Base-by-base conservation (phyloP, 2,329 filamentous ascomycete species). In the Neonectria faginata region DNA sequence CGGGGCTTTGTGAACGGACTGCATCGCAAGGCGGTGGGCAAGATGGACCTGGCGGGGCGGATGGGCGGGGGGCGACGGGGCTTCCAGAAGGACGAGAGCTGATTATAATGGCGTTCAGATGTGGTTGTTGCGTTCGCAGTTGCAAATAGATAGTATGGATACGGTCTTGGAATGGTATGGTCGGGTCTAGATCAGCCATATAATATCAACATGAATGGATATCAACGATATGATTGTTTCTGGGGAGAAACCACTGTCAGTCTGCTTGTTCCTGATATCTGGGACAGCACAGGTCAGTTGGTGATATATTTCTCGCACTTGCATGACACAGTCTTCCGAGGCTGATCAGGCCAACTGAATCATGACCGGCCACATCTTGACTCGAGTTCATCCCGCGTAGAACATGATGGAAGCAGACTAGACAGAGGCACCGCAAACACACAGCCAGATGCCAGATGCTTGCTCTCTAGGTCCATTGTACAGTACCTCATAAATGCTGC, bases 1-100 rank as follows among this genome's bases (percentile, higher is more conserved):
- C 86, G 87, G 5, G 84, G 88, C 22, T 93, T 93, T 70, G 84
- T 89, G 55, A 88, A 87, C 64, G 84, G 84, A 0, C 77, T 93
- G 60, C 88, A 92, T 72, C 86, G 86, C 61, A 84, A 89, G 70
- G 86, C 83, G 70, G 85, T 83, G 50, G 82, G 82, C 12, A 81
- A 84, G 58, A 77, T 86, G 75, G 82, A 82, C 25, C 75, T 89
- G 47, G 84, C 80, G 0, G 84, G 86, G 69, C 80, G 86, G 5
- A 82, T 87, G 68, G 84, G 84, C 1, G 79, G 85, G 39, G 80
- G 81, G 12, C 77, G 81, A 56, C 81, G 81, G 56, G 82, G 81
- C 1, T 79, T 81, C 27, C 80, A 82, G 62, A 77, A 74, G 64
- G 84, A 85, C n/a, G 80, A 85, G 39, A 42, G n/a, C n/a, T 22